Evolutionary conservation across 495 filamentous ascomycete genomes (phyloP).

Genomic region (Evernia prunastri): DNA sequence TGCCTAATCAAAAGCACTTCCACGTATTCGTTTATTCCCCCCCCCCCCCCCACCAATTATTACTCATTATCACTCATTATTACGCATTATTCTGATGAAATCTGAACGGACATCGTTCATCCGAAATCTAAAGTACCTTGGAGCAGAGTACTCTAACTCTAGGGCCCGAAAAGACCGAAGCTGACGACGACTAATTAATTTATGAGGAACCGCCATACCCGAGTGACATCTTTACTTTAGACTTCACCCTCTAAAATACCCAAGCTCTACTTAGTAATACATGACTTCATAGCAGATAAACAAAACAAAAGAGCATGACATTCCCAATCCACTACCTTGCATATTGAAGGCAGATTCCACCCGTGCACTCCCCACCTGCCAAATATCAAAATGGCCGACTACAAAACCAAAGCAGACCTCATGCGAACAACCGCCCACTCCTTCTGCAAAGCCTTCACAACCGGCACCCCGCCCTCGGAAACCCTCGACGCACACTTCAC

Average conservation of each 20-base stretch:
- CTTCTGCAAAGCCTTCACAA: slow-evolving; percentile 31
- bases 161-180: slow-evolving; percentile 7
- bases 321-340: background rate
- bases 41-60: no score
- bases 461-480: slow-evolving; percentile 22
- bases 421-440: slow-evolving; percentile 21
- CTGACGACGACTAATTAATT: slow-evolving; percentile 10
- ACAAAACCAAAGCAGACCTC: slow-evolving; percentile 3
- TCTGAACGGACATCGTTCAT: background rate
- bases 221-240: background rate
- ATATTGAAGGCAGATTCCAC: background rate
- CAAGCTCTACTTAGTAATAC: no score
- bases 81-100: no score
- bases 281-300: background rate
- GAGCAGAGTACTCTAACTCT: no score
- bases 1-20: background rate
- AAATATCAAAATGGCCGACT: slow-evolving; percentile 2
- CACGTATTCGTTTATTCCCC: background rate
- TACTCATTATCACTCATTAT: no score
- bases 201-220: background rate
- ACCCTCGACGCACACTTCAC: slow-evolving; percentile 29
- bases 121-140: background rate
- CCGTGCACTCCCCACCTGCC: background rate
- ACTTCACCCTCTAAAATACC: no score
- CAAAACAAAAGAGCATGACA: background rate